Base-by-base conservation (phyloP, 73 alveolate species). In the Urostyla sp. region DNA sequence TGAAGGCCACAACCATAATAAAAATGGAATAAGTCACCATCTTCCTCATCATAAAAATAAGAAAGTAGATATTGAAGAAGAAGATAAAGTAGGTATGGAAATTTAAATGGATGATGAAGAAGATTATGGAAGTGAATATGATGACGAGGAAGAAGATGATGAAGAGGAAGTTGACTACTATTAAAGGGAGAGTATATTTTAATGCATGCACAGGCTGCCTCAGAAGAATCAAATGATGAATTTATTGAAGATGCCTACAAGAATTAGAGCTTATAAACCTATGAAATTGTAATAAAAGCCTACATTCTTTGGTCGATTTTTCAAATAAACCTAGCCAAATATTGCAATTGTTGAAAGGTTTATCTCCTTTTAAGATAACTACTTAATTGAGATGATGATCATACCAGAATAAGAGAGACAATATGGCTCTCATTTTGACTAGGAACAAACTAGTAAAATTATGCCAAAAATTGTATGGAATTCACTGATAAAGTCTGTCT, bases 51-150 rank as follows among this genome's bases (percentile, higher is more conserved):
- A 73, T 15, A 49, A 72, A 32, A 44, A 50, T 32, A 58, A 55
- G 5, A 63, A 73, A 5, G 66, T 40, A 16, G 58, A 36, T 30
- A 72, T 46, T 10, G 81, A 85, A 45, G 82, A 78, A 3, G 80
- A 75, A 18, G 75, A 63, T 24, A 72, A 52, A 15, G 81, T 54
- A 21, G 87, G 55, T 23, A 44, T 59, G 3, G 87, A 86, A 44
- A 78, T 51, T 76, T 76, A 53, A 23, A 75, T 76, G 57, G 86
- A 75, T 30, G 76, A 63, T 3, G 81, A 75, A 28, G 86, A 86
- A 20, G 72, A 86, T 31, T 81, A 86, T 0, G 82, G 63, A 20
- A 66, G 61, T 0, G 63, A 51, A 5, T 79, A 76, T n/a, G 67
- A 40, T 27, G 75, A 28, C 23, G 83, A 56, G 48, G 52, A 67